phyloP scores from a whole-genome alignment of 441 rosid species.

The Pelargonium citronellum region DNA sequence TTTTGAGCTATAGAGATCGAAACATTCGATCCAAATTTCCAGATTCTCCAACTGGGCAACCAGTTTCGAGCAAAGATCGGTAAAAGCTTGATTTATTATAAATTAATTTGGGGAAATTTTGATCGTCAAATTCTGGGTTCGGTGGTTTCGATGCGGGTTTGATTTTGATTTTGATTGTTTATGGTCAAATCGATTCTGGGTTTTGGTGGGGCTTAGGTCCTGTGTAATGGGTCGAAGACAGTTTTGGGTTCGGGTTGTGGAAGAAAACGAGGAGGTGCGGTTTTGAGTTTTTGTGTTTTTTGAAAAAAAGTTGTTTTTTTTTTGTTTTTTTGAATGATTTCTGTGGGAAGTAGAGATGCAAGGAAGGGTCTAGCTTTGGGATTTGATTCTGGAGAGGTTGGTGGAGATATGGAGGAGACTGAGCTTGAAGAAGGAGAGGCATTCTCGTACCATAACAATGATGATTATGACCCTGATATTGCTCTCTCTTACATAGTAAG shows the following conservation, averaged over 20 bases:
- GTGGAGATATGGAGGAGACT: slow-evolving; percentile 63
- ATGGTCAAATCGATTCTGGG: background rate
- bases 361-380: slow-evolving; percentile 46
- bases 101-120: background rate
- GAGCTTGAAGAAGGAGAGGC: slow-evolving; percentile 99
- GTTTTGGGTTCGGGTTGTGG: slow-evolving; percentile 3
- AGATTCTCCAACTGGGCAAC: background rate
- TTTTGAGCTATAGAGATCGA: slow-evolving; percentile 6
- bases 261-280: slow-evolving; percentile 6
- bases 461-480: slow-evolving; percentile 56
- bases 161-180: background rate
- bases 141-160: background rate
- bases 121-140: background rate
- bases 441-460: slow-evolving; percentile 56
- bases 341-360: slow-evolving; percentile 4
- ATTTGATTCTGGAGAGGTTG: slow-evolving; percentile 28
- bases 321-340: background rate
- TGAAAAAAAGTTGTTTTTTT: background rate
- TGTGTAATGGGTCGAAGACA: background rate
- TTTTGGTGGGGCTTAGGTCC: slow-evolving; percentile 10
- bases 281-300: background rate
- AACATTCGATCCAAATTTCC: background rate
- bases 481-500: slow-evolving; percentile 83
- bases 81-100: background rate
- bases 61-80: background rate